Conservation (phyloP, 2,329 filamentous ascomycete genomes). For the Aspergillus sclerotialis region DNA sequence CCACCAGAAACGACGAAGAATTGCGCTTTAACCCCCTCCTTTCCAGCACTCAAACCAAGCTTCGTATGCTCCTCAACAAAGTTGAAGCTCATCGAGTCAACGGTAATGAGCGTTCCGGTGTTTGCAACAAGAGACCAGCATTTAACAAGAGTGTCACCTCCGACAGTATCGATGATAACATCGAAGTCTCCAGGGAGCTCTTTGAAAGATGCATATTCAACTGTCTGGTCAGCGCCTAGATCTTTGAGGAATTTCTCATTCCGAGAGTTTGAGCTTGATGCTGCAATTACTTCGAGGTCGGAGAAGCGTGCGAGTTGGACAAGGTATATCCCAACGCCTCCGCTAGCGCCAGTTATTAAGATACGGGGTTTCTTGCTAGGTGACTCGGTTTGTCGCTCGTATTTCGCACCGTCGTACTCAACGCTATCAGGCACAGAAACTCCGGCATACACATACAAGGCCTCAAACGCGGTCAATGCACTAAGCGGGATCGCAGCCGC, state of each 20-base stretch:
- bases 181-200: conserved; percentile 8
- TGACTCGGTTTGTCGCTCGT: not conserved
- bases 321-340: conserved; percentile 31
- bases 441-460: conserved; percentile 21
- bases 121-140: conserved; percentile 16
- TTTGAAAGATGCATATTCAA: conserved; percentile 27
- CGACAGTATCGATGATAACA: conserved; percentile 21
- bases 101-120: conserved; percentile 15
- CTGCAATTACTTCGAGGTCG: conserved; percentile 24
- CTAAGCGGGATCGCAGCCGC: conserved; percentile 22
- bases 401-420: not conserved
- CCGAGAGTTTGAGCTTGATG: conserved; percentile 25
- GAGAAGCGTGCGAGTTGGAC: conserved; percentile 32
- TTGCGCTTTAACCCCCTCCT: conserved; percentile 8
- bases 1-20: conserved; percentile 8
- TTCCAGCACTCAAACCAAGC: conserved; percentile 6
- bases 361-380: conserved; percentile 8
- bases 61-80: conserved; percentile 19
- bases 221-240: conserved; percentile 32
- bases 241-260: conserved; percentile 27
- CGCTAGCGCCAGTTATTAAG: conserved; percentile 32
- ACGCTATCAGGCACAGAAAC: conserved; percentile 4
- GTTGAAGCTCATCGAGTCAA: conserved; percentile 22
- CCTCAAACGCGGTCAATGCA: conserved; percentile 24
- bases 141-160: conserved; percentile 12